Evolutionary conservation across 169 alveolate species (phyloP), one percentile per base, ranked within the genome.

Genomic region (Eimeria acervulina): DNA sequence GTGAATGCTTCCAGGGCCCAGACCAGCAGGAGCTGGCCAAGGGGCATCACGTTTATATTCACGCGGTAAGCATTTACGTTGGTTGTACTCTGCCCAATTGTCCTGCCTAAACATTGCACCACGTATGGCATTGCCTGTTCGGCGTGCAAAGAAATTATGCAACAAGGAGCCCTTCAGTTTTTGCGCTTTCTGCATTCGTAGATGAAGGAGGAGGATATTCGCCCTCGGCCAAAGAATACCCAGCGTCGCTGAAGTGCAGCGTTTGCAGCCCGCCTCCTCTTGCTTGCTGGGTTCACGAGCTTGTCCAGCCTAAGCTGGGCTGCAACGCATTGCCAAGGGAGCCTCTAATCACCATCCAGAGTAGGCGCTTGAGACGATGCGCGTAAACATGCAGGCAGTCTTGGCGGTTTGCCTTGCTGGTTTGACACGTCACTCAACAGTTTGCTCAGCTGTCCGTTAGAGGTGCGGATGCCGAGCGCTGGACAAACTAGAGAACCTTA

Each of bases 11-110:
- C 51, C 95, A 92, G 95, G 95, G 95, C 36, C 95, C 95, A 28
- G 95, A 92, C 68, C 95, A 92, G 51, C 95, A 92, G 84, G 95
- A 92, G 70, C 63, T 92, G 68, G 89, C 89, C 70, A 92, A 92
- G 70, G 95, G 95, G 33, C 95, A 92, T 28, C 95, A 92, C 70
- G 72, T 92, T 66, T 92, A 92, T 40, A 83, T 92, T 26, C 95
- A 92, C 42, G 89, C 89, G 74, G 95, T 92, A 51, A 80, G 95
- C 63, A 70, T 72, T 33, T 44, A 44, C 88, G 36, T 28, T n/a
- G 31, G 63, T 26, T 42, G 26, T 44, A 8, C 12, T 17, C 31
- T 26, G 42, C 36, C 52, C 7, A 2, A 2, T 15, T 17, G 36
- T n/a, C 36, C 52, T 0, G n/a, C 26, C 63, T 12, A 31, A 23